These are phyloP conservation scores for Mycena citricolor DNA, from an alignment of 1,284 basidiomycete genomes.

Conservation along the genomic window DNA sequence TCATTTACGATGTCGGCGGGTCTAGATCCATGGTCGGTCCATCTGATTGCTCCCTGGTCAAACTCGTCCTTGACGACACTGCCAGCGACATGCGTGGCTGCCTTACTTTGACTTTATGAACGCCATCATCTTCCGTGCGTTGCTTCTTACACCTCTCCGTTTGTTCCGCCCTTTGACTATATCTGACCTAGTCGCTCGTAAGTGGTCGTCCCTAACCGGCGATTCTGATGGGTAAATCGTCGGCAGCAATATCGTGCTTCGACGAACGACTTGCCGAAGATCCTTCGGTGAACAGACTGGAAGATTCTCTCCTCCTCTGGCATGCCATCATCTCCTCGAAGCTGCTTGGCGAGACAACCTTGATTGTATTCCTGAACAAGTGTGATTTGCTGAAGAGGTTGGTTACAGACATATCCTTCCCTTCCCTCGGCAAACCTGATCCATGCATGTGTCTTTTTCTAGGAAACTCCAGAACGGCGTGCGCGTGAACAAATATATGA, in stretches of 20 bases:
- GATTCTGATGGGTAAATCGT: too few relatives aligned
- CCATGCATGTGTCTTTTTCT: too few relatives aligned
- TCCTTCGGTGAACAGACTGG: constrained; percentile 62
- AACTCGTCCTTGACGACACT: background rate
- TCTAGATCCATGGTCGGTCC: constrained; percentile 46
- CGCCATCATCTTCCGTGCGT: constrained; percentile 69
- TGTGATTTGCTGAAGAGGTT: constrained; percentile 21
- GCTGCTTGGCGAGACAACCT: constrained; percentile 56
- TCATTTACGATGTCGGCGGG: constrained; percentile 56
- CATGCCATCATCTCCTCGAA: constrained; percentile 62
- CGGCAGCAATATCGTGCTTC: constrained; percentile 62
- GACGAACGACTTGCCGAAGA: constrained; percentile 73
- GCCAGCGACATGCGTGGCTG: constrained; percentile 52
- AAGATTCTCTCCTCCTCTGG: constrained; percentile 74
- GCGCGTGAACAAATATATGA: constrained; percentile 17
- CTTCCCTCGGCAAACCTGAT: background rate
- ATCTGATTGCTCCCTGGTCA: background rate
- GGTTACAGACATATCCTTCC: background rate
- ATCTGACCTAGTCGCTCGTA: too few relatives aligned
- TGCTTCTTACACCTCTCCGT: constrained; percentile 54
- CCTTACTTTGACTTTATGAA: constrained; percentile 62
- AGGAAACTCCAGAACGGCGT: constrained; percentile 23
- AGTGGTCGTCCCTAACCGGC: background rate
- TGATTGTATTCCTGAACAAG: constrained; percentile 32
- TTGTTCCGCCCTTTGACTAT: background rate